Percentiles rank a stretch among this genome's conserved stretches.
These are phyloP conservation scores for Fennellomyces sp. DNA, from an alignment of 371 early-diverging fungal genomes.

Conservation along the genomic window DNA sequence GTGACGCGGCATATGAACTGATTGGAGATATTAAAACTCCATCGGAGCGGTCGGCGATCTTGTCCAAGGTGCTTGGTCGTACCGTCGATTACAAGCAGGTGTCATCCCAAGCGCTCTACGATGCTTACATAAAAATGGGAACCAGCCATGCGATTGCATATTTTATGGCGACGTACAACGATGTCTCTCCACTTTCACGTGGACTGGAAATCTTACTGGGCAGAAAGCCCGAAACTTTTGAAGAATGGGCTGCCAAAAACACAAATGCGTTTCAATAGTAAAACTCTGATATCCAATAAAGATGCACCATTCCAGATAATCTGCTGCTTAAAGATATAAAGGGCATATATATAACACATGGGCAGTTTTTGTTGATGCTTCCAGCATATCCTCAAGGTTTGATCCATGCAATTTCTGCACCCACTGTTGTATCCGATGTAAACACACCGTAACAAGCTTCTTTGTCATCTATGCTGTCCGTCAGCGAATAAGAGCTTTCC, in stretches of 20 bases:
- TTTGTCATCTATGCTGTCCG: no score
- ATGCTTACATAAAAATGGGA: neutral
- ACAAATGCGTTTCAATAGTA: neutral
- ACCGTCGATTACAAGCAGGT: constrained; percentile 11
- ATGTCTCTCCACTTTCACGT: neutral
- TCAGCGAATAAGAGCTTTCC: no score
- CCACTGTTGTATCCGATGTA: no score
- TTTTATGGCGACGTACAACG: neutral
- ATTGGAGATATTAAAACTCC: constrained; percentile 12
- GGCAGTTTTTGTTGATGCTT: no score
- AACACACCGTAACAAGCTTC: no score
- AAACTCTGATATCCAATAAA: no score
- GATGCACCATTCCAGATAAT: no score
- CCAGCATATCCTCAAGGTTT: no score
- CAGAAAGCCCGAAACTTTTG: constrained; percentile 10
- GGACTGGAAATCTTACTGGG: constrained; percentile 13
- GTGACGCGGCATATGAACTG: constrained; percentile 13
- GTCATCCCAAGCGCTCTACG: neutral
- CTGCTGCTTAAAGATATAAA: no score
- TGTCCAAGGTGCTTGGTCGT: constrained; percentile 8
- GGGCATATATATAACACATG: no score
- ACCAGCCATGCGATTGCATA: neutral
- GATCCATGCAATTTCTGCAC: no score
- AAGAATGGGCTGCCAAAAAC: neutral
- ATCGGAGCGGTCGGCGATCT: constrained; percentile 13